Conservation (phyloP, 108 stramenopile genomes). For the Conticribra guillardii region DNA sequence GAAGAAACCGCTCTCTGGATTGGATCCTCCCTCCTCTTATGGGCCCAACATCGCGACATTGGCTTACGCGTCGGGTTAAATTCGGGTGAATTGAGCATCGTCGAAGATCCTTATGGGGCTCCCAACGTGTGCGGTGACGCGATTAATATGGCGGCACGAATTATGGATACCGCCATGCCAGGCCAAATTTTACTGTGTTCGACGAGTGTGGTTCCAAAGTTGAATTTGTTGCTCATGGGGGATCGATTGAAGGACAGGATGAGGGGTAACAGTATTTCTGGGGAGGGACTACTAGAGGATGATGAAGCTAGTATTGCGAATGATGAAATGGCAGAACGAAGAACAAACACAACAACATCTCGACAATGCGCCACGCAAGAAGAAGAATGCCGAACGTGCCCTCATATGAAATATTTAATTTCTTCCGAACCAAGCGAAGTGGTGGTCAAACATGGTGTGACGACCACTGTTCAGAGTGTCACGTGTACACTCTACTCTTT, state of each 20-base stretch:
- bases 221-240: neutral
- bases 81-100: slow-evolving; percentile 21
- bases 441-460: slow-evolving; percentile 42
- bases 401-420: slow-evolving; percentile 20
- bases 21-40: slow-evolving; percentile 26
- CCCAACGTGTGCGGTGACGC: slow-evolving; percentile 41
- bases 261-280: neutral
- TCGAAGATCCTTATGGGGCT: slow-evolving; percentile 40
- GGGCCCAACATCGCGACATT: slow-evolving; percentile 24
- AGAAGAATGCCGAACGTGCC: slow-evolving; percentile 12
- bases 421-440: slow-evolving; percentile 26
- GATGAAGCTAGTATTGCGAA: no score
- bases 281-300: no score
- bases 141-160: slow-evolving; percentile 35
- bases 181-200: slow-evolving; percentile 38
- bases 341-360: neutral
- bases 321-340: no score
- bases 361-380: neutral
- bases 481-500: slow-evolving; percentile 5
- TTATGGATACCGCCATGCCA: slow-evolving; percentile 33
- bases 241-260: neutral
- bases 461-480: slow-evolving; percentile 38
- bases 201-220: slow-evolving; percentile 12
- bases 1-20: slow-evolving; percentile 45
- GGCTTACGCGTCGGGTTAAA: slow-evolving; percentile 36